These are phyloP conservation scores for Oryza coarctata DNA, from an alignment of 176 grass and related monocot species.

Conservation along the genomic window DNA sequence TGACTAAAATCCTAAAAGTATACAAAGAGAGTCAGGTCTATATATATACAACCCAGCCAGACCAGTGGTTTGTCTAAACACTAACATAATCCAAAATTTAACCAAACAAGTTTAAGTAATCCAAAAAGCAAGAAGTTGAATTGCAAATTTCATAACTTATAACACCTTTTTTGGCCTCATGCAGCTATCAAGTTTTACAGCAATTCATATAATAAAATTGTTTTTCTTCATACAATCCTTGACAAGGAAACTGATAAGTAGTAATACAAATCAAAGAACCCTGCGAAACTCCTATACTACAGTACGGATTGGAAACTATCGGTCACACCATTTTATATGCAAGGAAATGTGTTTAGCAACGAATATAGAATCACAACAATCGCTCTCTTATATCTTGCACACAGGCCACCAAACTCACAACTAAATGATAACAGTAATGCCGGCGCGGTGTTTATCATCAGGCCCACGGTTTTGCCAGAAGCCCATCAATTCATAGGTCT, in stretches of 20 bases:
- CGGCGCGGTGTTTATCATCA: conserved; percentile 11
- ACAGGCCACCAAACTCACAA: conserved; percentile 7
- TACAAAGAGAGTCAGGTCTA: too few species aligned
- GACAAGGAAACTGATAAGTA: background rate
- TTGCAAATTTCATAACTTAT: background rate
- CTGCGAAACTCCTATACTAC: conserved; percentile 21
- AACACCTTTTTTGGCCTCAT: background rate
- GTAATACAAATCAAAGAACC: conserved; percentile 21
- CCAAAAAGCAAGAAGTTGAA: background rate
- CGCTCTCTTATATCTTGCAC: background rate
- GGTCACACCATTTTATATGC: conserved; percentile 32
- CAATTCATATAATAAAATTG: conserved; percentile 5
- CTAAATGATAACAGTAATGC: background rate
- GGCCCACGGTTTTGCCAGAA: background rate
- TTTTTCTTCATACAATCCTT: background rate
- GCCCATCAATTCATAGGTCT: conserved; percentile 8
- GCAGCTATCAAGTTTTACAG: background rate
- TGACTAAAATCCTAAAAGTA: too few species aligned
- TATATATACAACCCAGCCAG: too few species aligned
- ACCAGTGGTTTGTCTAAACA: too few species aligned
- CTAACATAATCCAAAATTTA: background rate
- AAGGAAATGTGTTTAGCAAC: conserved; percentile 1
- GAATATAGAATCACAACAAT: conserved; percentile 32
- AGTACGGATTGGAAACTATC: background rate
- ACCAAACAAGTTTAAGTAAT: background rate